Evolutionary conservation across 2,329 filamentous ascomycete genomes (phyloP).

Genomic region (Teratosphaeriaceae sp.): DNA sequence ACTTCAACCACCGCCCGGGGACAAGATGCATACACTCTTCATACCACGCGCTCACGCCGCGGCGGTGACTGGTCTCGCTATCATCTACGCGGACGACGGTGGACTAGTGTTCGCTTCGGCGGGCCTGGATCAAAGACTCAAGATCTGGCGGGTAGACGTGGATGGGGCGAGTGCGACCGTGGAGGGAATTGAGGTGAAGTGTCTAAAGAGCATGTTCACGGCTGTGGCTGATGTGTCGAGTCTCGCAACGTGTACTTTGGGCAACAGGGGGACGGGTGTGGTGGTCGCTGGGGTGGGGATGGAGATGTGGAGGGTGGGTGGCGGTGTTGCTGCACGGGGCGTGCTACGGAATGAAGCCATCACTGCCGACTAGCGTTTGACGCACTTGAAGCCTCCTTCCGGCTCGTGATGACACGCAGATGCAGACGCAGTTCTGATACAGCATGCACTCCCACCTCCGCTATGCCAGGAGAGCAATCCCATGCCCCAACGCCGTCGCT

Average conservation of each 20-base stretch:
- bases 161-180: slow-evolving; percentile 14
- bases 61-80: slow-evolving; percentile 55
- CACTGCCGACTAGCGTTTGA: no score
- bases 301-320: slow-evolving; percentile 29
- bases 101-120: slow-evolving; percentile 18
- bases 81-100: slow-evolving; percentile 21
- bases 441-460: no score
- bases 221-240: slow-evolving; percentile 51
- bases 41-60: slow-evolving; percentile 62
- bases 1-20: slow-evolving; percentile 25
- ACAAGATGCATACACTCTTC: slow-evolving; percentile 28
- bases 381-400: no score
- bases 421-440: no score
- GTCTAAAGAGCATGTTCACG: slow-evolving; percentile 33
- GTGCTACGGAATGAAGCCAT: no score
- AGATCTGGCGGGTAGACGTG: slow-evolving; percentile 37
- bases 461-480: no score
- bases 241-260: slow-evolving; percentile 34
- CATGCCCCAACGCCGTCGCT: no score
- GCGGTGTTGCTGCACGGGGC: no score
- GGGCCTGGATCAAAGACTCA: slow-evolving; percentile 44
- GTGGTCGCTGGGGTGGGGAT: slow-evolving; percentile 46
- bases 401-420: no score
- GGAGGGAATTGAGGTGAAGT: slow-evolving; percentile 27
- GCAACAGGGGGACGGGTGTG: slow-evolving; percentile 20